Evolutionary conservation across 2,329 filamentous ascomycete genomes (phyloP), one percentile per base, ranked within the genome.

Genomic region (Phialophora macrospora): DNA sequence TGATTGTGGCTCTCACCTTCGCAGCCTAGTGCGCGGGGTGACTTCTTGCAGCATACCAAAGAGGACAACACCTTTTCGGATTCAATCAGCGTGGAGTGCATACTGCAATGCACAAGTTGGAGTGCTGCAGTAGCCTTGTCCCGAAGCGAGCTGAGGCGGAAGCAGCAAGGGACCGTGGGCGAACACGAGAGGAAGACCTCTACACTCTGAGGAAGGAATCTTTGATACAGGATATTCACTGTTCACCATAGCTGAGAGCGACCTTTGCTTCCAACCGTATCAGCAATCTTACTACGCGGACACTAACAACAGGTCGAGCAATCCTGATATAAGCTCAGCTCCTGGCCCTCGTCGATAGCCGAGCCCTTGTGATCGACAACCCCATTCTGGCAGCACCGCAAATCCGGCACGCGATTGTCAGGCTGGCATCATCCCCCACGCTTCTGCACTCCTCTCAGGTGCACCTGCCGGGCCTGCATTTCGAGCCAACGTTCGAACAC

Each of bases 91-190:
- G 48, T 17, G 48, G 48, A 51, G 48, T 51, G 48, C 48, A 28
- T 51, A n/a, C 48, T 51, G 48, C 48, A 51, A 51, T 51, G 48
- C 14, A 28, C 9, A 28, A n/a, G 52, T 9, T 55, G 14, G 12
- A 34, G 4, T 14, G 22, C n/a, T 54, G 58, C 58, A 60, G 58
- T 60, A 60, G 58, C 58, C 58, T 54, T 41, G 58, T 8, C 12
- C 28, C n/a, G 22, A 51, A 51, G 48, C 48, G 48, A 49, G 41
- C 41, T 49, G 34, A 30, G n/a, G 30, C 4, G 24, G 56, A 60
- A 51, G 56, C 48, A 22, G 20, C 30, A 55, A 55, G 26, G 28
- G 26, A 34, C 52, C 52, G 52, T 32, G 26, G 52, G 52, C 14
- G 26, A n/a, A 30, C 52, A 55, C 52, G 14, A 55, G 52, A 30